Percentiles rank a stretch among this genome's conserved stretches.
These are phyloP conservation scores for Oryza australiensis DNA, from an alignment of 176 grass and related monocot genomes.

Conservation along the genomic window DNA sequence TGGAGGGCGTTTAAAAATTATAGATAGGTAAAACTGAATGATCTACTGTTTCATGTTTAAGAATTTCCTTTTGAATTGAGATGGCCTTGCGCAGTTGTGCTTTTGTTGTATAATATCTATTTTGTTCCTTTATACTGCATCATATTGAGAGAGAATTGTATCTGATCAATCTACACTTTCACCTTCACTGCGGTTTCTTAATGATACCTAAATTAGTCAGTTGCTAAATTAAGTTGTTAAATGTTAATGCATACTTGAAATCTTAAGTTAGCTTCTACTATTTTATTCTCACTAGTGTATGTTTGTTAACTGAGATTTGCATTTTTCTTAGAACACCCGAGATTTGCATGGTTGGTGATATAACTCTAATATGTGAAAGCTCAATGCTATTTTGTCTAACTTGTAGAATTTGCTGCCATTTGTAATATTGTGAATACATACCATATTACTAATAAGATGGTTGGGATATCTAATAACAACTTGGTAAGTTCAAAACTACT, in stretches of 20 bases:
- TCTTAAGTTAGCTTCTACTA: neutral
- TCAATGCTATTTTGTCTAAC: no score
- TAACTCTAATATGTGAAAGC: neutral
- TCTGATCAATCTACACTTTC: neutral
- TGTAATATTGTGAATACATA: no score
- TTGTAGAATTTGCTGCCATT: no score
- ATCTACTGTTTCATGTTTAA: neutral
- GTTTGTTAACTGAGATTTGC: conserved; percentile 5
- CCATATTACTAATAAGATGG: no score
- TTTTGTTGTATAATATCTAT: neutral
- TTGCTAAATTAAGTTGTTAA: neutral
- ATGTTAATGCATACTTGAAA: neutral
- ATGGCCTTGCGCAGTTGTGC: neutral
- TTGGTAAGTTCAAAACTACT: no score
- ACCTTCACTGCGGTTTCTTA: neutral
- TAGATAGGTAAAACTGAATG: conserved; percentile 69
- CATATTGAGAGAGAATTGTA: neutral
- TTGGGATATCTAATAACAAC: no score
- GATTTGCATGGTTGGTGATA: conserved; percentile 20
- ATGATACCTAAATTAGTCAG: neutral
- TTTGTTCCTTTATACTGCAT: neutral
- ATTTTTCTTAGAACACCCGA: no score
- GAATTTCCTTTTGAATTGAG: neutral
- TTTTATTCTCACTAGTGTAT: neutral
- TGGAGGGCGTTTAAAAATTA: conserved; percentile 88